Conservation (phyloP, 2,329 filamentous ascomycete genomes). For the Arthrocladium fulminans region DNA sequence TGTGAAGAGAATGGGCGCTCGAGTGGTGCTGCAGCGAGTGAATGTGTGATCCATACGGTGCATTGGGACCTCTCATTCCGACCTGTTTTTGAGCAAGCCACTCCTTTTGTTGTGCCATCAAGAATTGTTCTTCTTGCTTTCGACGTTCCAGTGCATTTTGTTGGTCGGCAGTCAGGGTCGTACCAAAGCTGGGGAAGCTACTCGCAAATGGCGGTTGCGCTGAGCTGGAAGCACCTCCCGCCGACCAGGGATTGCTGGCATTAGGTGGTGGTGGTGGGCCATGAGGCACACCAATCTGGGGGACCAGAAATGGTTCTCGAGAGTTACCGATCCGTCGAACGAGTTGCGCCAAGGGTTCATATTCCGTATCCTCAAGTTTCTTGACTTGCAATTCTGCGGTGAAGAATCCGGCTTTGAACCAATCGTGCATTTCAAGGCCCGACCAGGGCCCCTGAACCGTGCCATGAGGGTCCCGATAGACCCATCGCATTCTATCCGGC, state of each 20-base stretch:
- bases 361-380: constrained; percentile 86
- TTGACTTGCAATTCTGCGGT: constrained; percentile 89
- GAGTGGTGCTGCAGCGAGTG: constrained; percentile 78
- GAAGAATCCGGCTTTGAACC: constrained; percentile 99
- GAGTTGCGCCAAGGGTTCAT: constrained; percentile 88
- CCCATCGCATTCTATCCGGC: constrained; percentile 98
- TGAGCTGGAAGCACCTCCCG: constrained; percentile 47
- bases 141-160: constrained; percentile 93
- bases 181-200: constrained; percentile 92
- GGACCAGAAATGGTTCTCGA: constrained; percentile 91
- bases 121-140: constrained; percentile 96
- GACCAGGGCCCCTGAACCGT: constrained; percentile 91
- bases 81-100: constrained; percentile 79
- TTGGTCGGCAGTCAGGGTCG: constrained; percentile 91
- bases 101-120: constrained; percentile 93
- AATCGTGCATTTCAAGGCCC: constrained; percentile 97
- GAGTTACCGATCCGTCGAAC: constrained; percentile 96
- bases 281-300: constrained; percentile 90
- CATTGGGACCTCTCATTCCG: constrained; percentile 58
- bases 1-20: constrained; percentile 90
- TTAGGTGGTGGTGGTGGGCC: constrained; percentile 44
- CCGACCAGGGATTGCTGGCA: constrained; percentile 24
- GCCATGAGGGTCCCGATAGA: constrained; percentile 90
- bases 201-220: constrained; percentile 83
- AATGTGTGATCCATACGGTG: constrained; percentile 37